Percentiles rank a stretch among this genome's conserved stretches.
phyloP scores from a whole-genome alignment of 2,329 filamentous ascomycete species.

The Chalaropsis ovoidea region DNA sequence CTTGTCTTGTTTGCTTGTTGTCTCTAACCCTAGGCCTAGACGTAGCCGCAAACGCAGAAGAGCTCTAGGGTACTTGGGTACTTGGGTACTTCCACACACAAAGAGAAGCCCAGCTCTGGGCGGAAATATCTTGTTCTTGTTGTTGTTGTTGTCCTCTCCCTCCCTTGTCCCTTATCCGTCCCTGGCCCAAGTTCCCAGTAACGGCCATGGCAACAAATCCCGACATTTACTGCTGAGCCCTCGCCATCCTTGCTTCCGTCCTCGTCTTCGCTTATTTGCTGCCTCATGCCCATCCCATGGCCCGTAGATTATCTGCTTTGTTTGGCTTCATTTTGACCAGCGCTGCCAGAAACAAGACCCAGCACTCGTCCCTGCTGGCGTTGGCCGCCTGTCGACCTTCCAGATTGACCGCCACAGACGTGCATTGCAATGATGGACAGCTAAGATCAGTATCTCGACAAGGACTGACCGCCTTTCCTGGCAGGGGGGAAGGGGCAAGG shows the following conservation, averaged over 20 bases:
- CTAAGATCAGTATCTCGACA: neutral
- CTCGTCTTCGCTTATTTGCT: neutral
- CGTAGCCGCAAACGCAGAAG: neutral
- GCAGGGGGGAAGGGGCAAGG: neutral
- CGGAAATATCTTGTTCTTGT: conserved; percentile 26
- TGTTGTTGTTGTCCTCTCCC: neutral
- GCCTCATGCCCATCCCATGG: neutral
- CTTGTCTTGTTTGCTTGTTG: neutral
- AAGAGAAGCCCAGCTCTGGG: neutral
- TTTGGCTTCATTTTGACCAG: conserved; percentile 1
- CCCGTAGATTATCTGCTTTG: neutral
- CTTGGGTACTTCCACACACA: neutral
- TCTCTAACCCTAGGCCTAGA: neutral
- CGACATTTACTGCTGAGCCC: conserved; percentile 6
- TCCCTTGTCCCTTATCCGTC: neutral
- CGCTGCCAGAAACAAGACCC: neutral
- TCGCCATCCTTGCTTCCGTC: neutral
- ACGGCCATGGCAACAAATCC: conserved; percentile 20
- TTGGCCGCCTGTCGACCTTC: neutral
- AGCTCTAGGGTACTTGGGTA: no score
- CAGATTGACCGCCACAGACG: neutral
- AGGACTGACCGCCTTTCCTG: conserved; percentile 1
- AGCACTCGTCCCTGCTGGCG: neutral
- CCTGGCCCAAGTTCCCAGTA: conserved; percentile 14
- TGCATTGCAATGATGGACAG: neutral